Evolutionary conservation across 345 rosid genomes (phyloP), one percentile per base, ranked within the genome.

Genomic region (Iberis pinnata): DNA sequence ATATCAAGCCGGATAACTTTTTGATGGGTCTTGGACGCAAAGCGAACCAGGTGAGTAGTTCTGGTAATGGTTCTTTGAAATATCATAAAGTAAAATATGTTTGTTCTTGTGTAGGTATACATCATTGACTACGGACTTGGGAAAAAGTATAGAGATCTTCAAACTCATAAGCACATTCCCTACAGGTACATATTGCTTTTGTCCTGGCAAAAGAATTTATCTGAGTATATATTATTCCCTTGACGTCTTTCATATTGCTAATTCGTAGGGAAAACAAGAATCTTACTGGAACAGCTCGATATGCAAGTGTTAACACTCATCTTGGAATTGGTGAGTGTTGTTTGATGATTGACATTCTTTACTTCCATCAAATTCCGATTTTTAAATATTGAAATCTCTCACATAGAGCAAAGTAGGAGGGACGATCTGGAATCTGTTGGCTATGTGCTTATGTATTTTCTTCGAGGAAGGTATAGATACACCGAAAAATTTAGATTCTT

Each of bases 351-450:
- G n/a, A 24, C 53, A 43, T 37, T 35, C 15, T 16, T 15, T 49
- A 25, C 6, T 17, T 54, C 36, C 13, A 19, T 65, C 1, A 12
- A 11, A 16, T 11, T 15, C 24, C 38, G 19, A 52, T 35, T 40
- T 24, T 12, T 70, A 27, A 69, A 45, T n/a, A n/a, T 22, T 25
- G 52, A 44, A 9, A 40, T 37, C 37, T 60, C 43, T 36, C 46
- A 41, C 32, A 39, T 75, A 86, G 95, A 93, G 69, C 99, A 93
- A 81, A 93, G 99, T 77, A 73, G 99, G 75, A 80, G 99, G 68
- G 99, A 90, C 75, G 97, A 88, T 80, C 80, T 93, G 71, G 99
- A 90, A 71, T 93, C 97, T 59, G 95, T 93, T 52, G 97, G 99
- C 63, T 92, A 88, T 44, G 95, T 92, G 68, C 95, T 92, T 24